These are phyloP conservation scores for Globisporangium rhizosaccharum DNA, from an alignment of 352 stramenopile genomes.

Conservation along the genomic window DNA sequence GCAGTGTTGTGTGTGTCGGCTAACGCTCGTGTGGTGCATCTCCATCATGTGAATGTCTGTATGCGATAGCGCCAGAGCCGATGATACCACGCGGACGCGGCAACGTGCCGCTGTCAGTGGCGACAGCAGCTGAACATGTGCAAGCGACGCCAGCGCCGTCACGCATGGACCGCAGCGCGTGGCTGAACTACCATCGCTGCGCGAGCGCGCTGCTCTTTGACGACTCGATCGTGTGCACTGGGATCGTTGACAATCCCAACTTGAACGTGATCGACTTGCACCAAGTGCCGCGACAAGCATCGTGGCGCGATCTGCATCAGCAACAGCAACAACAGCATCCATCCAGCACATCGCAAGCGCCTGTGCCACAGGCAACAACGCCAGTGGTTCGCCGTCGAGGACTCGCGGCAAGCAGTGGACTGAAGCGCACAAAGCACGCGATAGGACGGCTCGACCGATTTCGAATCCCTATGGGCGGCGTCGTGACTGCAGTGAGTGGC, in stretches of 20 bases:
- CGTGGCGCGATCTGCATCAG: not conserved
- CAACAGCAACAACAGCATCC: not conserved
- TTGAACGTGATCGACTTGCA: constrained; percentile 52
- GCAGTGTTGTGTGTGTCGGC: no score
- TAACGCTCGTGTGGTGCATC: not conserved
- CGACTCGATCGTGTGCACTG: constrained; percentile 44
- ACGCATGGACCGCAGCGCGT: constrained; percentile 30
- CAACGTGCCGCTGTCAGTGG: constrained; percentile 22
- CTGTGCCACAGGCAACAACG: not conserved
- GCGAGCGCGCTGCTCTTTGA: constrained; percentile 36
- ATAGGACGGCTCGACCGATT: constrained; percentile 41
- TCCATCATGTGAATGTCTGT: not conserved
- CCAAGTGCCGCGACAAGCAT: constrained; percentile 18
- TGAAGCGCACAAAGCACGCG: constrained; percentile 3
- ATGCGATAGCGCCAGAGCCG: not conserved
- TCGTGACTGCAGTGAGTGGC: constrained; percentile 39
- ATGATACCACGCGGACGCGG: not conserved
- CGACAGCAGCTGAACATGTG: constrained; percentile 20
- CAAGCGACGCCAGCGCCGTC: constrained; percentile 1
- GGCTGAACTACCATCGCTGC: constrained; percentile 53
- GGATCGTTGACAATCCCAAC: constrained; percentile 27
- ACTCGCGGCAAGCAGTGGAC: not conserved
- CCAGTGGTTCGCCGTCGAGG: not conserved
- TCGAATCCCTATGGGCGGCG: constrained; percentile 33
- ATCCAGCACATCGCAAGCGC: not conserved